A percentile compares a stretch with the other conserved stretches of the same genome.
Evolutionary conservation across 2,329 filamentous ascomycete genomes (phyloP).

Genomic region (Ophioceras dolichostomum): DNA sequence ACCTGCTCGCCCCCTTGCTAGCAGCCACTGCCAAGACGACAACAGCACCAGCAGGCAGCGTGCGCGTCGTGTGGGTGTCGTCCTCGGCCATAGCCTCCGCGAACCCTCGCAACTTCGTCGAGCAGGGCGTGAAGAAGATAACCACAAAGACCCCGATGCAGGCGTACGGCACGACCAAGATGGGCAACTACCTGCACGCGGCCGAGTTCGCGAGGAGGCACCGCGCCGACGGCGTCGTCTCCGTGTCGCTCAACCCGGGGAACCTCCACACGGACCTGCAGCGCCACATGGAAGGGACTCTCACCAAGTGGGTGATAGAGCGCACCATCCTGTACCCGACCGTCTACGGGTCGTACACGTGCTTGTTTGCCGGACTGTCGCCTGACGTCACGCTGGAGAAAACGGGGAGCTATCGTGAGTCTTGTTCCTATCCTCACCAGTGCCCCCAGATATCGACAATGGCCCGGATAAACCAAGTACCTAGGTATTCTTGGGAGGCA

Average conservation of each 20-base stretch:
- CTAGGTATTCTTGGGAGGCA: too few species aligned
- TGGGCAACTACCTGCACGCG: conserved; percentile 8
- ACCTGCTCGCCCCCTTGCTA: conserved; percentile 11
- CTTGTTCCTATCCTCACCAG: too few species aligned
- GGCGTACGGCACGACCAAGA: conserved; percentile 7
- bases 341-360: conserved; percentile 31
- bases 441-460: too few species aligned
- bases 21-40: conserved; percentile 5
- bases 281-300: conserved; percentile 14
- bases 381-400: conserved; percentile 25
- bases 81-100: conserved; percentile 6
- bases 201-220: conserved; percentile 9
- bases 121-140: conserved; percentile 1
- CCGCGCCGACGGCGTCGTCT: conserved; percentile 5
- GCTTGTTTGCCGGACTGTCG: conserved; percentile 32
- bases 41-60: conserved; percentile 1
- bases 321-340: conserved; percentile 16
- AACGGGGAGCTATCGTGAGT: conserved; percentile 1
- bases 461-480: too few species aligned
- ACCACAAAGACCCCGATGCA: not conserved
- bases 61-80: conserved; percentile 11
- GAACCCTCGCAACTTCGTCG: conserved; percentile 6
- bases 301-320: conserved; percentile 10
- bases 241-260: conserved; percentile 22
- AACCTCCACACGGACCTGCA: conserved; percentile 24